Evolutionary conservation across 208 protist genomes (phyloP).

Genomic region (Porcisia deanei): DNA sequence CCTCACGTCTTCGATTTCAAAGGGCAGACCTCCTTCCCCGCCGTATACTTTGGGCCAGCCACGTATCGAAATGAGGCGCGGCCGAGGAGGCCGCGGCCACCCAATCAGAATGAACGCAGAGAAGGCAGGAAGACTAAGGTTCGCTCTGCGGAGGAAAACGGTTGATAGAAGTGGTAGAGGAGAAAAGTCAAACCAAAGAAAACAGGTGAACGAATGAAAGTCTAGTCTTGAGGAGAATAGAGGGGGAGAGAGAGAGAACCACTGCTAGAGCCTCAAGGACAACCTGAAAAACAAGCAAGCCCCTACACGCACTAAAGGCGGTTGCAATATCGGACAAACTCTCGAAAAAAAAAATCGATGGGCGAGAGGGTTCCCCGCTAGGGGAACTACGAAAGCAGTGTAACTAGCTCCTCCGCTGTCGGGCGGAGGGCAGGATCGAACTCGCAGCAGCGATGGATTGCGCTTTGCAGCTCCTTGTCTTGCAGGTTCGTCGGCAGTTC

Average conservation of each 20-base stretch:
- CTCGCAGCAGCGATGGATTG: slow-evolving; percentile 50
- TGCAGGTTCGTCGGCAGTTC: slow-evolving; percentile 35
- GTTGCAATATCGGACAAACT: neutral
- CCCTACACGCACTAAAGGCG: no score
- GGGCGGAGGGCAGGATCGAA: slow-evolving; percentile 41
- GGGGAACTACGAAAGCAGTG: slow-evolving; percentile 37
- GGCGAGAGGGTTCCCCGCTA: no score
- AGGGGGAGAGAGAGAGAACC: no score
- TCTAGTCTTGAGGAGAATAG: no score
- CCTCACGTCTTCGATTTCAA: no score
- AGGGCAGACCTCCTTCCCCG: no score
- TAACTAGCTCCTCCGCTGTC: slow-evolving; percentile 48
- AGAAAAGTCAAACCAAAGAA: neutral
- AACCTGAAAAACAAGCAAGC: no score
- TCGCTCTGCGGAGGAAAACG: no score
- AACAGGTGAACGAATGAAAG: neutral
- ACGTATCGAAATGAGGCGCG: no score
- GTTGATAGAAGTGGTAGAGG: no score
- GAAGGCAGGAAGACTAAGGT: neutral
- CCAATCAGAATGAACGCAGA: neutral
- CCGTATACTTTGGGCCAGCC: neutral
- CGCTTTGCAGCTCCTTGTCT: slow-evolving; percentile 44
- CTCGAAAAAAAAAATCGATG: neutral
- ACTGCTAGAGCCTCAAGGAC: no score
- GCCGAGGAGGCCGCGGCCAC: no score